Base-by-base conservation (phyloP, 2,329 filamentous ascomycete species). In the Alternaria gaisen region DNA sequence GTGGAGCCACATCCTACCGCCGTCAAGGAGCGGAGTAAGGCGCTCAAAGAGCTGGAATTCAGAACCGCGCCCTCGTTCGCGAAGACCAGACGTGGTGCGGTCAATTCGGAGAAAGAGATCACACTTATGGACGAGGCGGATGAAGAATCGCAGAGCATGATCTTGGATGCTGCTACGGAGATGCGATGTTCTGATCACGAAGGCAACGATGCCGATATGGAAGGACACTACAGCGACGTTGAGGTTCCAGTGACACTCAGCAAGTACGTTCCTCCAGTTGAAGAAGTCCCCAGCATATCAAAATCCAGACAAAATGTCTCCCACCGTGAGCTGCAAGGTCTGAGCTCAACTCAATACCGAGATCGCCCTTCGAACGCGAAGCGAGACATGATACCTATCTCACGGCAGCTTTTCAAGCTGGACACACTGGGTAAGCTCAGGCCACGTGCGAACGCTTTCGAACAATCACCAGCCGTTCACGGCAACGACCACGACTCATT, bases 371-470 rank as follows among this genome's bases (percentile, higher is more conserved):
- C 53, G n/a, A 47, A 18, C 2, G 16, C 22, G 11, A 26, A 26
- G 24, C 34, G 22, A n/a, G 20, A 52, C 8, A n/a, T 9, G 18
- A 8, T 10, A 4, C 42, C 53, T 8, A 55, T 46, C 47, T 32
- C 42, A 18, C 53, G 42, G 9, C 32, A 55, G 42, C 42, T 55
- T 4, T 55, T 47, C 18, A 47, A 55, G 30, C 22, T 30, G 9
- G 12, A 47, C 10, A 16, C 20, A n/a, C 1, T n/a, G 4, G 14
- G 14, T 14, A 24, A 20, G 14, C 28, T 46, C 6, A 16, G 20
- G 22, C 36, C 16, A 7, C 46, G 52, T 5, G 5, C 30, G 11
- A 18, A 18, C n/a, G 16, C 36, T 38, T 18, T 16, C 1, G 32
- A 36, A 36, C 32, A 16, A 14, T 36, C 32, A 36, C 14, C 32